phyloP scores from a whole-genome alignment of 2,329 filamentous ascomycete species.

The Claviceps purpurea region DNA sequence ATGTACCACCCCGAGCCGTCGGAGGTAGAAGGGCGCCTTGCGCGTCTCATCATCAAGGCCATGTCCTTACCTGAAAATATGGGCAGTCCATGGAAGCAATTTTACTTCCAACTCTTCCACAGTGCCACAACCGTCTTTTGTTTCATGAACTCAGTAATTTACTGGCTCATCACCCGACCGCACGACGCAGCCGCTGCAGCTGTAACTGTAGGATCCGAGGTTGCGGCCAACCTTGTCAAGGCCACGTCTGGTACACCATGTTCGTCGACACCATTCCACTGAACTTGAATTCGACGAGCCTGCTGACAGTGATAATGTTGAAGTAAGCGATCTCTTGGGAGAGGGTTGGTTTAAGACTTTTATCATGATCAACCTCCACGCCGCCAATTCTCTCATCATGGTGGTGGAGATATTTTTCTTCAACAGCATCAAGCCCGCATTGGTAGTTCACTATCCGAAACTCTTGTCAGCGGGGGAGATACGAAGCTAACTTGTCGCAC shows the following conservation, averaged over 20 bases:
- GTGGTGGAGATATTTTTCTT: conserved; percentile 32
- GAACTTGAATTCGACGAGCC: too few species aligned
- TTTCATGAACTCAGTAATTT: conserved; percentile 37
- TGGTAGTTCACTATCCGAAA: conserved; percentile 20
- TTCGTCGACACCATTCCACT: conserved; percentile 5
- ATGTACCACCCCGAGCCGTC: conserved; percentile 32
- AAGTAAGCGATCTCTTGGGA: conserved; percentile 35
- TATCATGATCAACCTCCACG: conserved; percentile 32
- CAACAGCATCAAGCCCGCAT: conserved; percentile 40
- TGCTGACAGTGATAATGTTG: conserved; percentile 8
- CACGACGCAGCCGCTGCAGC: conserved; percentile 11
- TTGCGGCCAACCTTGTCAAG: background rate
- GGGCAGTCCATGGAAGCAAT: conserved; percentile 26
- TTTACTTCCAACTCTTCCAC: conserved; percentile 38
- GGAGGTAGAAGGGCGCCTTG: conserved; percentile 21
- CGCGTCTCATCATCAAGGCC: conserved; percentile 22
- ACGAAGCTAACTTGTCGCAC: conserved; percentile 7
- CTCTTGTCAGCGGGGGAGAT: background rate
- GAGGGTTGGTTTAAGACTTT: conserved; percentile 34
- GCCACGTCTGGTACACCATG: conserved; percentile 12
- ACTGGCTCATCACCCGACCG: conserved; percentile 30
- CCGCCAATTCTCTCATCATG: conserved; percentile 28
- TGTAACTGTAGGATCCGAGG: background rate
- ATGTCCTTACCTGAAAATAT: conserved; percentile 33
- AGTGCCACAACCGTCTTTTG: conserved; percentile 30